Base-by-base conservation (phyloP, 2,329 filamentous ascomycete genomes). In the Xylaria sp. region DNA sequence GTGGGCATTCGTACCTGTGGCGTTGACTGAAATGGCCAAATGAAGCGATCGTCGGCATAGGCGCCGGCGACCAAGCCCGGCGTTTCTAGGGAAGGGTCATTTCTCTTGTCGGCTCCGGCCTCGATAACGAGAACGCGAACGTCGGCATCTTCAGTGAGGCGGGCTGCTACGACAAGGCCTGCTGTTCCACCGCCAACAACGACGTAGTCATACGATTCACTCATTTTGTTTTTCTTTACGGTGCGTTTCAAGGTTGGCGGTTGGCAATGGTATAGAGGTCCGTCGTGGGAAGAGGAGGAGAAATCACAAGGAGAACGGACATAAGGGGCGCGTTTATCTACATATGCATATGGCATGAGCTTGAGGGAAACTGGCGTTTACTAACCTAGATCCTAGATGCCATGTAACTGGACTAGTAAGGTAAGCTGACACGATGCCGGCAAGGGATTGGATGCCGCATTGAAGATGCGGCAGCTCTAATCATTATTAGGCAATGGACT, bases 151-250 rank as follows among this genome's bases (percentile, higher is more conserved):
- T 82, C 80, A 34, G 74, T 78, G 14, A 85, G 78, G 47, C 83
- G 80, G 61, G 78, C 79, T 17, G 83, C 84, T 64, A 85, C 78
- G 1, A 83, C 80, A 61, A 84, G 81, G n/a, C 84, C 84, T 24
- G 83, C 80, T 2, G 83, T 85, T 17, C 84, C 84, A n/a, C 83
- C 84, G 36, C 84, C 83, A n/a, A 84, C 82, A 58, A 85, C 77
- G 67, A 85, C 74, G 73, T 83, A 85, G 75, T 85, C 82, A 77
- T 82, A 85, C 3, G 67, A 72, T 71, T 66, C 69, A 70, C 63
- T 71, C 71, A 73, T 73, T 64, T 61, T 67, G n/a, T n/a, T 5
- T 5, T 27, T 17, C 47, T 24, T 7, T 42, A 11, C 9, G 32
- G 4, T 30, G 50, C 62, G 24, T 27, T 56, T 36, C 12, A 24